Evolutionary conservation across 306 rosid species (phyloP), one percentile per base, ranked within the genome.

Genomic region (Prunus campanulata): DNA sequence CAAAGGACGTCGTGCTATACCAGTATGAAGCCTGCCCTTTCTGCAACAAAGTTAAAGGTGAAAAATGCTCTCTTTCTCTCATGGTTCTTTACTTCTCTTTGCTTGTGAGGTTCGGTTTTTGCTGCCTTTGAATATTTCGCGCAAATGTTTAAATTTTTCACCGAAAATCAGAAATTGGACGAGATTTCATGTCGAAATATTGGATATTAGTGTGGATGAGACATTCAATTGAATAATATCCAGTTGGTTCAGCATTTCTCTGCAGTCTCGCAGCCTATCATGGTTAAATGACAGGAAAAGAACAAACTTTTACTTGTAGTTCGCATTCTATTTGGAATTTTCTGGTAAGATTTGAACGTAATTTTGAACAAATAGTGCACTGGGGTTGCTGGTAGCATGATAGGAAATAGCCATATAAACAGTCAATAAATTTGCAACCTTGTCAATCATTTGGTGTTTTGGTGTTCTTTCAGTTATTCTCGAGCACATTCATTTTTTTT

Each of bases 1-100:
- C 97, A 1, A 84, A 80, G 72, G 96, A 91, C 4, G 97, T 91
- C 4, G 90, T 93, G 71, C 98, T 93, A 54, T 93, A 93, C 77
- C 98, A 91, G 84, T 93, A 88, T 61, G 97, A 93, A 86, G 97
- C 96, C 48, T 93, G 98, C 82, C 98, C 98, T 68, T 93, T 93
- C 85, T 93, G 98, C 81, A 91, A 93, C 63, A 93, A 93, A 88
- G 98, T 93, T 62, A 93, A 88, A 90, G 97, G 98, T 90, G 10
- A 74, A 25, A 22, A 67, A 9, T 56, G 22, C 2, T 30, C 48
- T 20, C 3, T 50, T 18, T 35, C 20, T 39, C 44, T 39, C 8
- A 7, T 39, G 27, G 1, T 20, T 18, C 5, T 78, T 32, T n/a
- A 10, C 14, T 49, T 70, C 63, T 79, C 70, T 30, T 39, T 3